phyloP scores from a whole-genome alignment of 2,329 filamentous ascomycete species.

The Aspergillus chevalieri region DNA sequence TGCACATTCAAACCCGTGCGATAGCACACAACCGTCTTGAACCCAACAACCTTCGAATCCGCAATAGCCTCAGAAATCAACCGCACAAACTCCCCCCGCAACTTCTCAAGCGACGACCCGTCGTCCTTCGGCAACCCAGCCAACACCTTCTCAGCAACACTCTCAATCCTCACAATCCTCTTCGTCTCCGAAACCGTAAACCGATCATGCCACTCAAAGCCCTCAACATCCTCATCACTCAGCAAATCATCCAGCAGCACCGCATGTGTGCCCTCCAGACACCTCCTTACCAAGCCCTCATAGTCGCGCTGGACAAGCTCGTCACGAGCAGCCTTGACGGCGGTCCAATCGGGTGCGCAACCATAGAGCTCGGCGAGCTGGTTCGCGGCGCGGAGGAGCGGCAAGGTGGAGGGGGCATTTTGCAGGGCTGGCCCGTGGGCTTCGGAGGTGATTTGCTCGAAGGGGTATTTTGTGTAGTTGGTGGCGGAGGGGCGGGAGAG shows the following conservation, averaged over 20 bases:
- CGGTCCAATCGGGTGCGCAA: conserved; percentile 57
- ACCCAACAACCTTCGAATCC: conserved; percentile 65
- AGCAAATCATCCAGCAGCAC: conserved; percentile 76
- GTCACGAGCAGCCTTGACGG: conserved; percentile 46
- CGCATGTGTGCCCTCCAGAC: conserved; percentile 65
- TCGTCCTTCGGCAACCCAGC: conserved; percentile 29
- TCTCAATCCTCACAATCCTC: conserved; percentile 72
- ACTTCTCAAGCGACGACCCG: conserved; percentile 14
- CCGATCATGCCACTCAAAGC: conserved; percentile 59
- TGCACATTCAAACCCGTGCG: conserved; percentile 64
- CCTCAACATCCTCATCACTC: conserved; percentile 50
- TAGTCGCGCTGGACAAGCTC: conserved; percentile 46
- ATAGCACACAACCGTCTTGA: conserved; percentile 81
- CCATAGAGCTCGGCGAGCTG: conserved; percentile 62
- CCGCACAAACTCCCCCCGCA: conserved; percentile 22
- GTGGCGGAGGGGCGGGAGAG: conserved; percentile 27
- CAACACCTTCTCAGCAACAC: conserved; percentile 59
- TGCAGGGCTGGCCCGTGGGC: conserved; percentile 62
- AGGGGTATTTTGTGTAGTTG: conserved; percentile 37
- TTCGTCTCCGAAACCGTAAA: conserved; percentile 61
- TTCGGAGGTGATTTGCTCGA: conserved; percentile 65
- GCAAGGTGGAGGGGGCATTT: conserved; percentile 56
- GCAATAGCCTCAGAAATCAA: conserved; percentile 53
- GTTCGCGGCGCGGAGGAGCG: conserved; percentile 63
- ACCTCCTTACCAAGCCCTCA: conserved; percentile 55